Evolutionary conservation across 2,329 filamentous ascomycete genomes (phyloP).

Genomic region (Escovopsis sp.): DNA sequence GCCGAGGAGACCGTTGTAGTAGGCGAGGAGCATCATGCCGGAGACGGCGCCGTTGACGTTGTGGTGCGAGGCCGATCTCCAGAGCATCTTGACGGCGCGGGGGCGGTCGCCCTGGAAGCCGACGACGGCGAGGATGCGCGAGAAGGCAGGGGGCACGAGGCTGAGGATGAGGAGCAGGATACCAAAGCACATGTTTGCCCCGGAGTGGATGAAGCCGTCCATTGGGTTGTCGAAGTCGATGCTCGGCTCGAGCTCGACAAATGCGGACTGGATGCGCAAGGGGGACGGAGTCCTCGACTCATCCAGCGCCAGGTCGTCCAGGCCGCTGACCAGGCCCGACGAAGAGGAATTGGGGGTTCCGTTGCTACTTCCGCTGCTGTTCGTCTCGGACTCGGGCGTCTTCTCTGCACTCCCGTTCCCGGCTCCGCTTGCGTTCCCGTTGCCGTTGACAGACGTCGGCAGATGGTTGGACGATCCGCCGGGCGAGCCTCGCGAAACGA

Average conservation of each 20-base stretch:
- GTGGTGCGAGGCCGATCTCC: constrained; percentile 71
- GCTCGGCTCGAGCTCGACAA: constrained; percentile 41
- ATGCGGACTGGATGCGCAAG: constrained; percentile 15
- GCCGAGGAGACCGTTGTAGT: constrained; percentile 76
- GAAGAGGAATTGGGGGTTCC: not conserved
- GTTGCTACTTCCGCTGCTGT: not conserved
- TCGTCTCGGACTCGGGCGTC: constrained; percentile 14
- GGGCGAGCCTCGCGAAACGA: constrained; percentile 8
- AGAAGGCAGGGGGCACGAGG: constrained; percentile 82
- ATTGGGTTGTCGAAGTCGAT: constrained; percentile 54
- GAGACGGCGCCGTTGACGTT: constrained; percentile 92
- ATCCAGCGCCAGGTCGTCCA: constrained; percentile 8
- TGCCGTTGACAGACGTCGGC: not conserved
- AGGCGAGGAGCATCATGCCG: constrained; percentile 64
- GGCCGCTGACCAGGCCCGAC: not conserved
- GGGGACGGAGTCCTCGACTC: constrained; percentile 5
- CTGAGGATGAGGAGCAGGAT: constrained; percentile 77
- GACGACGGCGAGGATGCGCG: constrained; percentile 71
- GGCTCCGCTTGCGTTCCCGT: too few relatives aligned
- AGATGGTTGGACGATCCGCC: constrained; percentile 1
- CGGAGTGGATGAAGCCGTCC: constrained; percentile 81
- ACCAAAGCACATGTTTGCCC: constrained; percentile 79
- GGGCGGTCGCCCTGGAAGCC: constrained; percentile 84
- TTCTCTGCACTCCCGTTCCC: constrained; percentile 6
- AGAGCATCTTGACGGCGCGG: constrained; percentile 70